Percentiles rank a stretch among this genome's conserved stretches.
Conservation (phyloP, 192 early-diverging fungal genomes). For the Coemansia sp. region DNA sequence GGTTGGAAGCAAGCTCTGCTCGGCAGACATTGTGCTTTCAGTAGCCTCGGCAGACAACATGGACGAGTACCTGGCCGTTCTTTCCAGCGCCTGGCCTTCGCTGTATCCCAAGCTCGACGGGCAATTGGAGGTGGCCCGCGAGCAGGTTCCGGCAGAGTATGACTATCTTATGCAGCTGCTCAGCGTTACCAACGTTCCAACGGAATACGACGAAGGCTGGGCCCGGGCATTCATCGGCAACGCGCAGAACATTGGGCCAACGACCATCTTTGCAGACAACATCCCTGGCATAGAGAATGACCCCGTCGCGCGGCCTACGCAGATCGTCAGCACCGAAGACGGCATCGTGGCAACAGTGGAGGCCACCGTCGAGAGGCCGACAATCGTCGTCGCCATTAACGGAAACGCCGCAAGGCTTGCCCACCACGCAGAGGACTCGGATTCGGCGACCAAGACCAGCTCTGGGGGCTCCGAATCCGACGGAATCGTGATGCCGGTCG, state of each 20-base stretch:
- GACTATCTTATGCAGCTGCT: slow-evolving; percentile 26
- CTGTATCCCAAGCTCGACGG: slow-evolving; percentile 28
- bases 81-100: slow-evolving; percentile 38
- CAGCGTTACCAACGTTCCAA: slow-evolving; percentile 25
- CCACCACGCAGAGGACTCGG: slow-evolving; percentile 6
- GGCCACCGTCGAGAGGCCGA: slow-evolving; percentile 19
- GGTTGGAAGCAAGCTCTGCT: background rate
- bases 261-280: slow-evolving; percentile 25
- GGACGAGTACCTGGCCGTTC: slow-evolving; percentile 25
- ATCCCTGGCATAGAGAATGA: slow-evolving; percentile 26
- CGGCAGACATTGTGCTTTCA: slow-evolving; percentile 38
- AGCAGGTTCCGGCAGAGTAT: slow-evolving; percentile 43
- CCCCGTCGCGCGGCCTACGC: slow-evolving; percentile 17
- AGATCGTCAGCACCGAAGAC: slow-evolving; percentile 20
- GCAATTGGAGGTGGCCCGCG: slow-evolving; percentile 20
- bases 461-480: background rate
- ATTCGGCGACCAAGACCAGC: background rate
- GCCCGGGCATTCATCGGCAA: slow-evolving; percentile 24
- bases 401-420: slow-evolving; percentile 22
- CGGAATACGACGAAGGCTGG: slow-evolving; percentile 24
- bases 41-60: slow-evolving; percentile 31
- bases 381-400: slow-evolving; percentile 41
- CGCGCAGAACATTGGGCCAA: slow-evolving; percentile 35
- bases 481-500: background rate
- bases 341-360: slow-evolving; percentile 24